These are phyloP conservation scores for Fusarium odoratissimum DNA, from an alignment of 2,329 filamentous ascomycete genomes.

Conservation along the genomic window DNA sequence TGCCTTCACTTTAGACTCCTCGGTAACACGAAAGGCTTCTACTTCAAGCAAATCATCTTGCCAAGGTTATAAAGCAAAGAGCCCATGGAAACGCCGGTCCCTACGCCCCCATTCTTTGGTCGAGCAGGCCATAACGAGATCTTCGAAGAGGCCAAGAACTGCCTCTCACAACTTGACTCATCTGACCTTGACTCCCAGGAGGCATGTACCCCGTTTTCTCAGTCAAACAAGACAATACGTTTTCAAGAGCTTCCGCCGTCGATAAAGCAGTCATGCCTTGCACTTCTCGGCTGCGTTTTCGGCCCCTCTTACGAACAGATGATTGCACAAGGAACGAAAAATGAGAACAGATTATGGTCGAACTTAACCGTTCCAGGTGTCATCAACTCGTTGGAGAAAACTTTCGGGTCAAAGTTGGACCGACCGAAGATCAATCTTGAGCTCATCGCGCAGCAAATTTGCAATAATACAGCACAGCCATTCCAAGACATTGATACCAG, in stretches of 20 bases:
- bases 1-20: background rate
- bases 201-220: background rate
- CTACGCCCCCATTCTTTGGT: constrained; percentile 6
- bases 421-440: background rate
- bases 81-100: background rate
- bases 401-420: background rate
- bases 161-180: background rate
- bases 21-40: background rate
- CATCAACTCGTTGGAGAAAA: background rate
- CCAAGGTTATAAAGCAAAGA: background rate
- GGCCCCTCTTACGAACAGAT: background rate
- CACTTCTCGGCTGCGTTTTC: background rate
- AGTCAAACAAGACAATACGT: background rate
- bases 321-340: background rate
- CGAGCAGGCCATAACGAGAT: background rate
- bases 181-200: background rate
- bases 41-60: background rate
- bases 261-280: background rate
- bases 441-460: background rate
- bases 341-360: constrained; percentile 9
- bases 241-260: background rate
- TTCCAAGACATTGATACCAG: background rate
- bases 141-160: constrained; percentile 13
- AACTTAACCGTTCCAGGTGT: constrained; percentile 8
- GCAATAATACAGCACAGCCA: background rate